Evolutionary conservation across 495 filamentous ascomycete genomes (phyloP).

Genomic region (Aspergillus funiculosus): DNA sequence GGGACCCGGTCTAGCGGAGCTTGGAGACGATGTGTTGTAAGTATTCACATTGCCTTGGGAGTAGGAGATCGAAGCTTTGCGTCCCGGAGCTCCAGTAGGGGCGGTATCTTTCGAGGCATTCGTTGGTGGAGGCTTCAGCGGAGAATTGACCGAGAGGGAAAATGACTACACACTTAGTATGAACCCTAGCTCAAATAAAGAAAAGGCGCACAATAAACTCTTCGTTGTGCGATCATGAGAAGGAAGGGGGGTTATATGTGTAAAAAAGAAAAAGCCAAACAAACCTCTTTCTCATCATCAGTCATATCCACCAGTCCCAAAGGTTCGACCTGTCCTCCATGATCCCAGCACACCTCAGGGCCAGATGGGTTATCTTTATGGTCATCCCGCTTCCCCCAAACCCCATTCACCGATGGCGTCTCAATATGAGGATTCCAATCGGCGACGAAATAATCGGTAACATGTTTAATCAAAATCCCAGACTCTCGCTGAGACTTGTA

Average conservation of each 20-base stretch:
- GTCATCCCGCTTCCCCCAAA: conserved; percentile 76
- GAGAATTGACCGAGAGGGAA: conserved; percentile 81
- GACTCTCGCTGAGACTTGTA: conserved; percentile 56
- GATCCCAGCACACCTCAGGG: conserved; percentile 86
- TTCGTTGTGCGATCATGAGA: background rate
- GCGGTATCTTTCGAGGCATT: conserved; percentile 63
- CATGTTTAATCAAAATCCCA: conserved; percentile 53
- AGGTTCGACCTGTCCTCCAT: conserved; percentile 63
- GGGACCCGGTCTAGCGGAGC: conserved; percentile 59
- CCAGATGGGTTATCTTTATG: conserved; percentile 56
- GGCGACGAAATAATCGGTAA: conserved; percentile 65
- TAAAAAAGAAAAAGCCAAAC: conserved; percentile 24
- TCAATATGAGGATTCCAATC: conserved; percentile 68
- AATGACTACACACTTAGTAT: conserved; percentile 55
- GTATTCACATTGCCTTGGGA: conserved; percentile 41
- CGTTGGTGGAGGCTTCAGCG: conserved; percentile 76
- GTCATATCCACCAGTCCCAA: conserved; percentile 71
- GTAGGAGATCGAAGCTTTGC: conserved; percentile 73
- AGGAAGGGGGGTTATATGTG: no score
- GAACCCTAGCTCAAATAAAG: conserved; percentile 8
- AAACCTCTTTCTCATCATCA: conserved; percentile 76
- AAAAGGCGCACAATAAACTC: background rate
- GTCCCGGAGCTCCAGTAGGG: conserved; percentile 51
- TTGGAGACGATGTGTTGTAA: conserved; percentile 52
- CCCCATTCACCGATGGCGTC: conserved; percentile 55